Evolutionary conservation across 2,329 filamentous ascomycete genomes (phyloP), one percentile per base, ranked within the genome.

Genomic region (Xylariaceae sp.): DNA sequence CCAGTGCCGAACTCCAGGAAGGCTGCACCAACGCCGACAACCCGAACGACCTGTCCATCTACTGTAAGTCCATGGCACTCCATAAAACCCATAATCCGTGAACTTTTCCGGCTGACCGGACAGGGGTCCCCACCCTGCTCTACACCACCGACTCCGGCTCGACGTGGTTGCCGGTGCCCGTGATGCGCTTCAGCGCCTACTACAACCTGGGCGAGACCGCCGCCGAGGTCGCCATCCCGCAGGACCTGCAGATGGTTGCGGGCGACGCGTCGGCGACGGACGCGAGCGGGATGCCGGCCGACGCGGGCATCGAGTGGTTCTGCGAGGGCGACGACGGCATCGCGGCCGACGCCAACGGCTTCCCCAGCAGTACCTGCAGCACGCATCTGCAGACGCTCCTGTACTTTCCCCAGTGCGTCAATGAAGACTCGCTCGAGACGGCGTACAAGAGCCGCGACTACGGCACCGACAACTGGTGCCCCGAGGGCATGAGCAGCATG

Each of bases 321-420:
- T 53, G 51, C 41, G 51, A 53, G 43, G 43, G 40, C 26, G 49
- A 50, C 42, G 26, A 37, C 29, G 43, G 45, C 41, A 45, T 40
- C 24, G 43, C 37, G 59, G 81, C 82, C 3, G 72, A 86, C 17
- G 82, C 80, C 8, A 87, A 87, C 55, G 83, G 82, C 16, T 81
- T 85, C 55, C 83, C 83, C 19, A 84, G 85, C 46, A 80, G 80
- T 39, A 84, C 83, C 1, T 85, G 82, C 9, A 74, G 50, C 73
- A 76, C 38, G 79, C 85, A 9, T 78, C 73, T 37, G 67, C 76
- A 47, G 74, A 80, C 61, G 74, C 81, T 51, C 74, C 76, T 26
- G n/a, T 42, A 43, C 30, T 72, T 70, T 57, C 67, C 61, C 15
- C 55, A 67, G 45, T 70, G 67, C 50, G 63, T 68, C 51, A 63